Evolutionary conservation across 179 eudicot genomes (phyloP).

Genomic region (Gypsophila paniculata): DNA sequence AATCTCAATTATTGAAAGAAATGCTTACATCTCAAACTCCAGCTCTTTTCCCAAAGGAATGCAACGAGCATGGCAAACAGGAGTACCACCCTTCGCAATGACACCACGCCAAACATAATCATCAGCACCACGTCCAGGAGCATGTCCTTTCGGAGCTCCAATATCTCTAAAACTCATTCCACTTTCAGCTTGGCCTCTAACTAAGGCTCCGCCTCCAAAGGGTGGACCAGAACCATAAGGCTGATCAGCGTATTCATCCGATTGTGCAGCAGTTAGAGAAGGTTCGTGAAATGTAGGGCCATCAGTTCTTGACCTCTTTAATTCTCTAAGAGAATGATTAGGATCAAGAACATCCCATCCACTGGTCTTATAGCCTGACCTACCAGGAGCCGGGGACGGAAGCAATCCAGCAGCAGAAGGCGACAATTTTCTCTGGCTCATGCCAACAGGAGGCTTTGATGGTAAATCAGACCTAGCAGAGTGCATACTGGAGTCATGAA

Average conservation of each 20-base stretch:
- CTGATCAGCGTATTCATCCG: slow-evolving; percentile 39
- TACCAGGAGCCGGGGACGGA: slow-evolving; percentile 47
- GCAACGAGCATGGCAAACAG: slow-evolving; percentile 92
- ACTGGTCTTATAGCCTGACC: slow-evolving; percentile 41
- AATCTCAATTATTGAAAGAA: background rate
- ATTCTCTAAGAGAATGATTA: slow-evolving; percentile 59
- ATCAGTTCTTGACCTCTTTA: slow-evolving; percentile 67
- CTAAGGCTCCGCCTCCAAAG: slow-evolving; percentile 32
- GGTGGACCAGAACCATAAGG: slow-evolving; percentile 34
- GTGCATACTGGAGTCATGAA: slow-evolving; percentile 33
- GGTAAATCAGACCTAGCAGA: slow-evolving; percentile 38
- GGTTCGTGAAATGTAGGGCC: slow-evolving; percentile 31
- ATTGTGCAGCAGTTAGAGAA: slow-evolving; percentile 25
- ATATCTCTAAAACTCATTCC: slow-evolving; percentile 29
- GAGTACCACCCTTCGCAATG: slow-evolving; percentile 84
- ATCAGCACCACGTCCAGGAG: slow-evolving; percentile 34
- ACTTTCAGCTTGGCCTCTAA: slow-evolving; percentile 28
- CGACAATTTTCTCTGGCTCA: slow-evolving; percentile 52
- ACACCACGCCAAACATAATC: slow-evolving; percentile 90
- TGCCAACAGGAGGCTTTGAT: slow-evolving; percentile 37
- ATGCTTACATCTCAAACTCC: slow-evolving; percentile 71
- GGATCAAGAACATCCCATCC: slow-evolving; percentile 82
- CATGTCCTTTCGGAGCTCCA: slow-evolving; percentile 33
- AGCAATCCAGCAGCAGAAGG: slow-evolving; percentile 40
- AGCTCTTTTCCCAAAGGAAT: slow-evolving; percentile 70